phyloP scores from a whole-genome alignment of 768 basidiomycete species.

The Termitomyces sp. region DNA sequence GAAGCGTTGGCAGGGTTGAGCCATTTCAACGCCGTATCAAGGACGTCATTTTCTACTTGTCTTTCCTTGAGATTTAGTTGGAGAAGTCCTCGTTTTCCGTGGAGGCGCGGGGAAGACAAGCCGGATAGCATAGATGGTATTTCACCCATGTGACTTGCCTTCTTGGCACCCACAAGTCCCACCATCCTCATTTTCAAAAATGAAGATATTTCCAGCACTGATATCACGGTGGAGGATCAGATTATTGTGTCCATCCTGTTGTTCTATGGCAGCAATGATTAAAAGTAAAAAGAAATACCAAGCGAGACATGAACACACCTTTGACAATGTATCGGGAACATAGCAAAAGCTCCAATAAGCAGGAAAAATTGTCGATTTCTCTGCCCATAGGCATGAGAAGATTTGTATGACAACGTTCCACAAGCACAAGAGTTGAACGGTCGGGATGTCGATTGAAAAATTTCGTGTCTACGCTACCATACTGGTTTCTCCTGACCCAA shows the following conservation, averaged over 20 bases:
- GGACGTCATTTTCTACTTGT: too few species aligned
- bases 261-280: neutral
- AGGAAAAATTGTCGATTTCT: neutral
- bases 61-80: neutral
- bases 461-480: neutral
- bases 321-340: neutral
- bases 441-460: neutral
- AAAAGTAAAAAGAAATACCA: neutral
- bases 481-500: neutral
- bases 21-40: neutral
- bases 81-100: neutral
- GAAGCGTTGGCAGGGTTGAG: accelerated
- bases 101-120: neutral
- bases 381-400: neutral
- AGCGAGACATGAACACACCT: neutral
- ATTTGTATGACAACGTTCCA: neutral
- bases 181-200: neutral
- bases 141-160: neutral
- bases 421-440: too few species aligned
- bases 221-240: neutral
- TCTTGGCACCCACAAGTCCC: neutral
- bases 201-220: neutral
- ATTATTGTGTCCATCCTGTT: too few species aligned
- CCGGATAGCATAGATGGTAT: neutral
- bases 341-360: neutral